Evolutionary conservation across 2,329 filamentous ascomycete species (phyloP), one percentile per base, ranked within the genome.

Genomic region (Talaromyces sp.): DNA sequence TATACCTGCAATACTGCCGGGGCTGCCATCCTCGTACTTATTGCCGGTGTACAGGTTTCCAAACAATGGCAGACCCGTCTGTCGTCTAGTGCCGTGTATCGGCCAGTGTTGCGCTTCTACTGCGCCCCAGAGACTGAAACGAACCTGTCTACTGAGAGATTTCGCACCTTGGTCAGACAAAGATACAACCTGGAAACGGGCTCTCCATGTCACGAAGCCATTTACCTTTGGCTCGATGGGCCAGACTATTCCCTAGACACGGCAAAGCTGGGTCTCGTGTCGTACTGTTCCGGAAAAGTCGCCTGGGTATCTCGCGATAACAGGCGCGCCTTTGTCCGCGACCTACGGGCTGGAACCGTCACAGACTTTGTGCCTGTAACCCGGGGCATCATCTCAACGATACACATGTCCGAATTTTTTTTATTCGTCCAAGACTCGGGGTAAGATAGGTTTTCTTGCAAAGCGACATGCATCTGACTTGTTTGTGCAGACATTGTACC

Each of bases 1-100:
- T 31, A 17, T 32, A n/a, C n/a, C 19, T 17, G 41, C 43, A 27
- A 29, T 17, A 50, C 21, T 43, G 6, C 48, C n/a, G 12, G 14
- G 26, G 17, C 35, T 21, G 51, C 56, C 26, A 24, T 19, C 5
- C 38, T 11, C 43, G 24, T 24, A 21, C 58, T 56, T 29, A 60
- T 35, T 14, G 21, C 38, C 17, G 8, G 7, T 53, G 27, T 14
- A 43, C 54, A 74, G 72, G 72, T 75, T 54, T 75, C 72, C 12
- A 70, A 61, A 62, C 64, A 63, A 59, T 76, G 74, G 74, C 59
- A 64, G 12, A 53, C 61, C 26, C 24, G 74, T 14, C 61, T 75
- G 12, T 71, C 70, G n/a, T 71, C 69, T 0, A 57, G 62, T 8
- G 19, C 56, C 2, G 62, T 69, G 31, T 68, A 66, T 48, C 52